phyloP scores from a whole-genome alignment of 2,329 filamentous ascomycete species.

The Colletotrichum cordylinicola region DNA sequence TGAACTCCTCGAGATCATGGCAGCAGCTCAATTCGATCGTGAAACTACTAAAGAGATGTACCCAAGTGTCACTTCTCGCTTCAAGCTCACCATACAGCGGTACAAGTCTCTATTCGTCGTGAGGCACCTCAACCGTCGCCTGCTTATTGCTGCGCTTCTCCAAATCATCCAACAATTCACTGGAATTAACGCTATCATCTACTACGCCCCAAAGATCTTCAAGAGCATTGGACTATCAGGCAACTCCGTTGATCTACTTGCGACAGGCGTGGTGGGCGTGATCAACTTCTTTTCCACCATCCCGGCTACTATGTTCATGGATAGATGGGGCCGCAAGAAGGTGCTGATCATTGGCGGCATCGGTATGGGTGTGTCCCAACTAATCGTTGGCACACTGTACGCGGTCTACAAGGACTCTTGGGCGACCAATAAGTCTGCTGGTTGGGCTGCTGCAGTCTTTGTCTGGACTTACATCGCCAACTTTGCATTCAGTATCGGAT shows the following conservation, averaged over 20 bases:
- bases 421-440: slow-evolving; percentile 51
- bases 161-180: slow-evolving; percentile 64
- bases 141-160: slow-evolving; percentile 42
- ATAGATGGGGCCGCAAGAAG: slow-evolving; percentile 49
- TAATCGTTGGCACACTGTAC: slow-evolving; percentile 60
- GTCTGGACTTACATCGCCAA: slow-evolving; percentile 60
- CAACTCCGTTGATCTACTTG: slow-evolving; percentile 53
- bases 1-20: slow-evolving; percentile 42
- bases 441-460: slow-evolving; percentile 64
- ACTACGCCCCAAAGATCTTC: slow-evolving; percentile 54
- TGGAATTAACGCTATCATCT: slow-evolving; percentile 42
- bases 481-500: slow-evolving; percentile 41
- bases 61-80: slow-evolving; percentile 24
- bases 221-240: slow-evolving; percentile 44
- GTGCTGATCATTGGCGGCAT: slow-evolving; percentile 34
- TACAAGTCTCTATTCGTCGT: slow-evolving; percentile 34
- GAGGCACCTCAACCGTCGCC: slow-evolving; percentile 42
- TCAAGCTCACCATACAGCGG: slow-evolving; percentile 18
- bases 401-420: slow-evolving; percentile 53
- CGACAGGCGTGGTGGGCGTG: slow-evolving; percentile 64
- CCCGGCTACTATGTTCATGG: slow-evolving; percentile 45
- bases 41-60: slow-evolving; percentile 29
- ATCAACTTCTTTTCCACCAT: slow-evolving; percentile 54
- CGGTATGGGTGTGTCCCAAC: slow-evolving; percentile 46
- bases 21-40: slow-evolving; percentile 41